Evolutionary conservation across 345 rosid genomes (phyloP), one percentile per base, ranked within the genome.

Genomic region (Boechera divaricarpa): DNA sequence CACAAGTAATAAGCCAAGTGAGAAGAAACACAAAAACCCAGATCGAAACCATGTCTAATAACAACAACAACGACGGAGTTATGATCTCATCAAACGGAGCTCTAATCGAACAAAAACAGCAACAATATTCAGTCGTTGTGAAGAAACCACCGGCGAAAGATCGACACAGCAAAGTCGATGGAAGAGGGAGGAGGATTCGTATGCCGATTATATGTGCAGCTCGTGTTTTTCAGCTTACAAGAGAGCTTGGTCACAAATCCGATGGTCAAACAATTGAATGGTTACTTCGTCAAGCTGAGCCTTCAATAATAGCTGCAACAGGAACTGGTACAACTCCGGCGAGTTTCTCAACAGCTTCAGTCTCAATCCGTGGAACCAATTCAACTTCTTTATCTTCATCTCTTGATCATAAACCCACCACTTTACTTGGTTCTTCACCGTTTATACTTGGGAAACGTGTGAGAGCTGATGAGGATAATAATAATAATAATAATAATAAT

Each of bases 201-300:
- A 96, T 96, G 99, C 99, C 99, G 1, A 93, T 96, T 77, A 96
- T 93, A n/a, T 96, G 98, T 62, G 99, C 98, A 41, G 99, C 99
- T n/a, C 89, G 99, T 10, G 99, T 96, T 33, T 95, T 95, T 69
- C 99, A 95, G 83, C 73, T 95, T 63, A 95, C 99, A 0, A 91
- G 98, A 6, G 99, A 96, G 87, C 84, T 96, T 12, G 99, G 99
- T 11, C 99, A 93, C 66, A 96, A 96, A 81, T 96, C 99, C 2
- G 98, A 96, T 44, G 99, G 99, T 16, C 98, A 96, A 82, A 96
- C 99, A 11, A 93, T 96, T 31, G 98, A 96, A 75, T 96, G 99
- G 99, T 89, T 96, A 1, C 96, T 96, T n/a, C 97, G 98, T 73
- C 98, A 96, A 77, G 99, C 98, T 5, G 99, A 96, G 85, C 98